phyloP scores from a whole-genome alignment of 345 rosid genomes.

The Gossypium ekmanianum region DNA sequence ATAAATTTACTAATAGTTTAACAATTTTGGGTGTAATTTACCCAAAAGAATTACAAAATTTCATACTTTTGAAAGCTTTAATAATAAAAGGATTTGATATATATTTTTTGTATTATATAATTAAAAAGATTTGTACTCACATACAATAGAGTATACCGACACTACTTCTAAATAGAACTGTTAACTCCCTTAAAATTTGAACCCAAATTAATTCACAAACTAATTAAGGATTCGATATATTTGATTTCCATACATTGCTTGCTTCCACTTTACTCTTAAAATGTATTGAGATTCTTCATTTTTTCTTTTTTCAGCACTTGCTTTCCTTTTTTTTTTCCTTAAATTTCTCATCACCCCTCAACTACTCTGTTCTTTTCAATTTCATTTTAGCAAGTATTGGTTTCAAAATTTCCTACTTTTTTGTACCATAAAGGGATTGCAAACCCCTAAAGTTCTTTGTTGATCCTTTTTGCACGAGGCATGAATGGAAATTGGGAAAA shows the following conservation, averaged over 20 bases:
- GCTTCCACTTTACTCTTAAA: conserved; percentile 2
- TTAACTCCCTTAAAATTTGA: too few relatives aligned
- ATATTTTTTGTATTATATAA: too few relatives aligned
- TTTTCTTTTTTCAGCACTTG: neutral
- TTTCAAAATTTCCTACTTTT: neutral
- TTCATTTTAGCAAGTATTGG: neutral
- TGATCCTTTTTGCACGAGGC: neutral
- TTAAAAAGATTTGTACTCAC: too few relatives aligned
- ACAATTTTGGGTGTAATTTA: too few relatives aligned
- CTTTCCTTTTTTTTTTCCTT: neutral
- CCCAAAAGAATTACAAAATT: too few relatives aligned
- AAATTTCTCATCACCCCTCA: neutral
- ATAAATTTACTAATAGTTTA: too few relatives aligned
- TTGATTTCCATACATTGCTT: neutral
- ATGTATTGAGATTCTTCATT: neutral
- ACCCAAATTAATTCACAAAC: too few relatives aligned
- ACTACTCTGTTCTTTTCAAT: neutral
- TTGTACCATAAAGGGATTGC: conserved; percentile 27
- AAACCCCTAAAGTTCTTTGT: conserved; percentile 17
- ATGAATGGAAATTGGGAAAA: neutral
- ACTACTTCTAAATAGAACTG: too few relatives aligned
- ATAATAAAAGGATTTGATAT: too few relatives aligned
- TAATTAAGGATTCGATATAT: neutral
- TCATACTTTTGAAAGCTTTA: too few relatives aligned
- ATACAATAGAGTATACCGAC: too few relatives aligned